Evolutionary conservation across 192 early-diverging fungal species (phyloP).

Genomic region (Piromyces sp.): DNA sequence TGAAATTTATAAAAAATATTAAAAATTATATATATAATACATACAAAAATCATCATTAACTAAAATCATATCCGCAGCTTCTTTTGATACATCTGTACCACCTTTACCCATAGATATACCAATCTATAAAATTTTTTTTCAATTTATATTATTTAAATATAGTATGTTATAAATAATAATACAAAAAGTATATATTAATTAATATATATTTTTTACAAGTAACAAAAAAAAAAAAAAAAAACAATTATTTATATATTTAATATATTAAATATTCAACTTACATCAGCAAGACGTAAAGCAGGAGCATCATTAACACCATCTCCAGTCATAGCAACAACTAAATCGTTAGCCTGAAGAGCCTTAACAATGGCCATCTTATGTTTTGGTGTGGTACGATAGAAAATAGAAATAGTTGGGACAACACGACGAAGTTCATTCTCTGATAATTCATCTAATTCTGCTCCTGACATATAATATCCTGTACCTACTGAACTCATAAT

Average conservation of each 20-base stretch:
- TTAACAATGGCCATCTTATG: constrained; percentile 86
- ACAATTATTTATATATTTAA: too few species aligned
- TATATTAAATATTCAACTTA: neutral
- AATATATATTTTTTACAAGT: neutral
- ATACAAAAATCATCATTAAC: constrained; percentile 79
- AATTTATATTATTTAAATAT: neutral
- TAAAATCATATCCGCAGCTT: constrained; percentile 92
- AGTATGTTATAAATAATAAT: too few species aligned
- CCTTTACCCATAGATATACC: constrained; percentile 92
- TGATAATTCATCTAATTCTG: constrained; percentile 15
- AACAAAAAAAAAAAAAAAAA: neutral
- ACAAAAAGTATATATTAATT: neutral
- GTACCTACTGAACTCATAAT: constrained; percentile 28
- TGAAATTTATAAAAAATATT: neutral
- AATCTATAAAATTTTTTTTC: constrained; percentile 69
- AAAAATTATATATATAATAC: neutral
- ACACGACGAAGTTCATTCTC: constrained; percentile 14
- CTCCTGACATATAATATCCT: constrained; percentile 18
- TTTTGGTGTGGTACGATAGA: constrained; percentile 53
- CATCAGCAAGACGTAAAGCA: constrained; percentile 58
- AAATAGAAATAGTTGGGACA: constrained; percentile 26
- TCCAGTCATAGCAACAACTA: constrained; percentile 88
- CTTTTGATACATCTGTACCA: constrained; percentile 89
- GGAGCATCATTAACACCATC: constrained; percentile 97
- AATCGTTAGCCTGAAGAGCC: constrained; percentile 68